A percentile compares a stretch with the other conserved stretches of the same genome.
Conservation (phyloP, 352 stramenopile genomes). For the Phytopythium ostracodes region DNA sequence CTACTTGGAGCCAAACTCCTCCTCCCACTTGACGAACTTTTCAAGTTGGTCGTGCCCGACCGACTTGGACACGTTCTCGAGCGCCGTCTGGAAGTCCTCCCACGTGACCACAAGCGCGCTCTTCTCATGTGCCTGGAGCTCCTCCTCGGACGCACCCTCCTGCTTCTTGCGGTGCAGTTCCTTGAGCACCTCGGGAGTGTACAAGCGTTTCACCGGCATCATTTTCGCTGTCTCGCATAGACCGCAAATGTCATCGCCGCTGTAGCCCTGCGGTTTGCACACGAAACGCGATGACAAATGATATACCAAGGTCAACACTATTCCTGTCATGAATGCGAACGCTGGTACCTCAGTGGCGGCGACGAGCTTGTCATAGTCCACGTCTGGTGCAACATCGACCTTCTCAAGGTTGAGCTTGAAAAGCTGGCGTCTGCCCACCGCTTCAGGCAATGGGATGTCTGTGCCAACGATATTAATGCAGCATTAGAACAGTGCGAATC, state of each 20-base stretch:
- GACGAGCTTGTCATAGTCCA: conserved; percentile 69
- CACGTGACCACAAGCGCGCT: conserved; percentile 63
- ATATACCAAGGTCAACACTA: background rate
- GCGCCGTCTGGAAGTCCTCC: conserved; percentile 49
- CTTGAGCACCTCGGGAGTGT: conserved; percentile 59
- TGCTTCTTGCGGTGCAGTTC: conserved; percentile 43
- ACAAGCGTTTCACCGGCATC: conserved; percentile 77
- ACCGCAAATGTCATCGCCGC: conserved; percentile 52
- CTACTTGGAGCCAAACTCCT: conserved; percentile 84
- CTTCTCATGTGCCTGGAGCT: conserved; percentile 41
- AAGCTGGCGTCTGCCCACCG: conserved; percentile 53
- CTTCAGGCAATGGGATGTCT: conserved; percentile 53
- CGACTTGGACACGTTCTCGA: conserved; percentile 82
- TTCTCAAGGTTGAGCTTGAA: conserved; percentile 74
- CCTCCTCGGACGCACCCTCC: conserved; percentile 32
- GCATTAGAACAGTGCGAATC: background rate
- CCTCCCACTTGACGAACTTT: conserved; percentile 71
- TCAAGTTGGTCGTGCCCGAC: conserved; percentile 72
- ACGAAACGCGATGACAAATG: no score
- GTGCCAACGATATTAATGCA: background rate
- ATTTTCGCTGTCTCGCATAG: conserved; percentile 73
- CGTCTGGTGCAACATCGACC: conserved; percentile 79
- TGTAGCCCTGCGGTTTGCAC: conserved; percentile 32
- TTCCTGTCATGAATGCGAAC: background rate
- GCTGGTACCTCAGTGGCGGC: conserved; percentile 57